Evolutionary conservation across 495 filamentous ascomycete genomes (phyloP), one percentile per base, ranked within the genome.

Genomic region (Penicillium roqueforti): DNA sequence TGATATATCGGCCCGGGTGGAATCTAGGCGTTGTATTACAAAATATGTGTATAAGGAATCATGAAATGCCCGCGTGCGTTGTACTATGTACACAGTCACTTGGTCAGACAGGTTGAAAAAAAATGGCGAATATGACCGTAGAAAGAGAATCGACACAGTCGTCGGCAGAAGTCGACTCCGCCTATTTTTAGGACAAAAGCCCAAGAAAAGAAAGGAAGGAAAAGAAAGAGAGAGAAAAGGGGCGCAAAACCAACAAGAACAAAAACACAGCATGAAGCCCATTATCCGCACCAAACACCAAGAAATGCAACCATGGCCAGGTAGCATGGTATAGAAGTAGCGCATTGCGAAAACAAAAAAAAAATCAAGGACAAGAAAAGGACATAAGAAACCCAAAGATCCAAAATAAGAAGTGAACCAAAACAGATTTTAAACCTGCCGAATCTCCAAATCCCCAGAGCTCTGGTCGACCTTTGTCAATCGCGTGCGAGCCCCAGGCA

Each of bases 381-480:
- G 25, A 34, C 11, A 16, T 11, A 28, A 49, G 9, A 14, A 42
- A 25, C 16, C 6, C 1, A 14, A 40, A 14, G 26, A 38, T 29
- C 23, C 26, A 36, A 53, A 41, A 28, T 2, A 28, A 51, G 8
- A 28, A 51, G 8, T 14, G 40, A 29, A n/a, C 16, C 23, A 45
- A 63, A 43, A 57, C 28, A 29, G 9, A 23, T 42, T 52, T 22
- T 47, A 58, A 14, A 69, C 55, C 48, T 70, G 61, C 19, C 65
- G 65, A 32, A 66, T 66, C 47, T 72, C 65, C 19, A 69, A 43
- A 56, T 69, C 64, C 19, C 56, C 51, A 2, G 45, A 31, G 6
- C 60, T 20, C 14, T 59, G 55, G 11, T 53, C 34, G 1, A 40
- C 9, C 51, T 68, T 70, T 25, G 65, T 64, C 51, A 71, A 47